phyloP scores from a whole-genome alignment of 768 basidiomycete genomes.

The Kwoniella pini region DNA sequence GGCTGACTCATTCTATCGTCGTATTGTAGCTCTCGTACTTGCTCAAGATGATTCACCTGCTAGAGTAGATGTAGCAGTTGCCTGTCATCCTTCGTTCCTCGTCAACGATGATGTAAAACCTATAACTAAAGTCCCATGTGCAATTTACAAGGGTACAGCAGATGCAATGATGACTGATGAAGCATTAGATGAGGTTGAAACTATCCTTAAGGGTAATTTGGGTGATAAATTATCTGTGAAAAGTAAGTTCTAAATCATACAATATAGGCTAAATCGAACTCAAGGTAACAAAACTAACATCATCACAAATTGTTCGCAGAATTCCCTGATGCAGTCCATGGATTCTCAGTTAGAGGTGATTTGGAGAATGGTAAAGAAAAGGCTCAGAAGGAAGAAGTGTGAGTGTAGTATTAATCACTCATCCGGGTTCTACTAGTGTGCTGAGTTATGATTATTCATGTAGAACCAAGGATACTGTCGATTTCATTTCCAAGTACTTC shows the following conservation, averaged over 20 bases:
- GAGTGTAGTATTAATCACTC: neutral
- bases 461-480: slow-evolving; percentile 15
- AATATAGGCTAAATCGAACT: too few relatives aligned
- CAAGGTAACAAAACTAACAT: too few relatives aligned
- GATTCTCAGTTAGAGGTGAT: slow-evolving; percentile 54
- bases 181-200: slow-evolving; percentile 36
- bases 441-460: neutral
- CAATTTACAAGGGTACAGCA: slow-evolving; percentile 47
- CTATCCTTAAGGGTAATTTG: slow-evolving; percentile 34
- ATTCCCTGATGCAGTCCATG: slow-evolving; percentile 40
- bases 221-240: slow-evolving; percentile 39
- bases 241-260: too few relatives aligned
- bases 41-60: slow-evolving; percentile 36
- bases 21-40: slow-evolving; percentile 22
- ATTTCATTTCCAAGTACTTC: slow-evolving; percentile 21
- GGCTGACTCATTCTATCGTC: neutral
- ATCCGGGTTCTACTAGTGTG: neutral
- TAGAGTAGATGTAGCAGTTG: slow-evolving; percentile 42
- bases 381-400: slow-evolving; percentile 48
- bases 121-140: slow-evolving; percentile 40
- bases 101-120: slow-evolving; percentile 46
- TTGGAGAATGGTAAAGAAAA: slow-evolving; percentile 38
- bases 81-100: slow-evolving; percentile 57
- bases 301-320: slow-evolving; percentile 1
- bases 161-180: slow-evolving; percentile 44